These are phyloP conservation scores for Calonectria pteridis DNA, from an alignment of 2,329 filamentous ascomycete genomes.

Conservation along the genomic window DNA sequence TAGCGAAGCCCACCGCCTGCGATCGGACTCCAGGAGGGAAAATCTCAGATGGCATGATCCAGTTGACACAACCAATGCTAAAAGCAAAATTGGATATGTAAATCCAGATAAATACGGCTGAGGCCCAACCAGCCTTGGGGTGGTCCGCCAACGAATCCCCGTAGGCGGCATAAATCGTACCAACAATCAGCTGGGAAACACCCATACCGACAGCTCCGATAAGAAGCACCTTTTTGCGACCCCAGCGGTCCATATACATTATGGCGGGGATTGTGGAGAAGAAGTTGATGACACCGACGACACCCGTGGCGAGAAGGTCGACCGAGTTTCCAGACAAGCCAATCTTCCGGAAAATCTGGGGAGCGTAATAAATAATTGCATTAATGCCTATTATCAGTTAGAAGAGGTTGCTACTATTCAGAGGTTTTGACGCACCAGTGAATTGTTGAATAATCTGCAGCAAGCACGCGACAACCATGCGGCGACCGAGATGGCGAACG, in stretches of 20 bases:
- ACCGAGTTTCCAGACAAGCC: conserved; percentile 53
- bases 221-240: conserved; percentile 25
- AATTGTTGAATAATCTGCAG: conserved; percentile 24
- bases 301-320: conserved; percentile 36
- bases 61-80: conserved; percentile 22
- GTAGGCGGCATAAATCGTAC: conserved; percentile 26
- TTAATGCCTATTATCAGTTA: conserved; percentile 40
- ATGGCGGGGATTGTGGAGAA: conserved; percentile 33
- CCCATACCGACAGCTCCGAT: conserved; percentile 29
- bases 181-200: conserved; percentile 26
- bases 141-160: conserved; percentile 21
- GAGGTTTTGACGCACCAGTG: neutral
- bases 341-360: conserved; percentile 66
- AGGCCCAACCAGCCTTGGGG: conserved; percentile 29
- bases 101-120: conserved; percentile 27
- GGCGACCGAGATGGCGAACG: conserved; percentile 13
- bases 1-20: conserved; percentile 17
- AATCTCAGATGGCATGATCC: conserved; percentile 25
- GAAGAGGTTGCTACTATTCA: fast-evolving
- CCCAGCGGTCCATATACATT: conserved; percentile 30
- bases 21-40: conserved; percentile 21
- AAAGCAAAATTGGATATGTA: conserved; percentile 27
- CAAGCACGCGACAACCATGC: conserved; percentile 18
- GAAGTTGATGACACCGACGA: conserved; percentile 35
- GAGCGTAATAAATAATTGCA: conserved; percentile 66